A percentile compares a stretch with the other conserved stretches of the same genome.
phyloP scores from a whole-genome alignment of 306 rosid species.

The Lablab purpureus region DNA sequence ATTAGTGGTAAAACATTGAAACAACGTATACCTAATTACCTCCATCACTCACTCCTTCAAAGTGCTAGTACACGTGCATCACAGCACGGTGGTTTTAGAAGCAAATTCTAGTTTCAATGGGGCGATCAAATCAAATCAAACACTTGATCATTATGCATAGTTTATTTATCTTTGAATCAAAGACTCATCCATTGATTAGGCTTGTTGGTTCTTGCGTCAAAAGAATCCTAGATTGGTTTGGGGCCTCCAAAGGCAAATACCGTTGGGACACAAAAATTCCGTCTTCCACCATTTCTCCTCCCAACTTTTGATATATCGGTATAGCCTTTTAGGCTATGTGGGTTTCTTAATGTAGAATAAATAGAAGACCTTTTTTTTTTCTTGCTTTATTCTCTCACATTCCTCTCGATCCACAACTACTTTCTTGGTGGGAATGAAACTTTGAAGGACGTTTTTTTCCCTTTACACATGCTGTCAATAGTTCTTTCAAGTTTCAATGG shows the following conservation, averaged over 20 bases:
- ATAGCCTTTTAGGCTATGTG: slow-evolving; percentile 47
- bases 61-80: slow-evolving; percentile 43
- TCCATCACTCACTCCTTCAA: slow-evolving; percentile 32
- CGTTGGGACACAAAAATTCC: slow-evolving; percentile 57
- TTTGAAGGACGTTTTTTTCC: slow-evolving; percentile 47
- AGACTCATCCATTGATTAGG: slow-evolving; percentile 57
- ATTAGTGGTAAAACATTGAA: slow-evolving; percentile 23
- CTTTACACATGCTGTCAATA: slow-evolving; percentile 66
- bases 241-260: slow-evolving; percentile 48
- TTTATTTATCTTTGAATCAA: slow-evolving; percentile 70
- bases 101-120: slow-evolving; percentile 45
- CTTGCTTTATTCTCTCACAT: slow-evolving; percentile 71
- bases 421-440: slow-evolving; percentile 83
- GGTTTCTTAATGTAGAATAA: slow-evolving; percentile 56
- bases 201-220: slow-evolving; percentile 57
- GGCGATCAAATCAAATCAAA: slow-evolving; percentile 54
- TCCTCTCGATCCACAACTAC: slow-evolving; percentile 61
- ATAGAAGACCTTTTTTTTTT: slow-evolving; percentile 53
- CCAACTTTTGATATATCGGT: slow-evolving; percentile 39
- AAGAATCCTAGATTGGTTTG: slow-evolving; percentile 49
- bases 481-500: slow-evolving; percentile 69
- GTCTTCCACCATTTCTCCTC: slow-evolving; percentile 47
- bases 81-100: slow-evolving; percentile 8
- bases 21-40: slow-evolving; percentile 27
- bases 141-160: slow-evolving; percentile 55